These are phyloP conservation scores for Syzygium aqueum DNA, from an alignment of 345 rosid species.

Conservation along the genomic window DNA sequence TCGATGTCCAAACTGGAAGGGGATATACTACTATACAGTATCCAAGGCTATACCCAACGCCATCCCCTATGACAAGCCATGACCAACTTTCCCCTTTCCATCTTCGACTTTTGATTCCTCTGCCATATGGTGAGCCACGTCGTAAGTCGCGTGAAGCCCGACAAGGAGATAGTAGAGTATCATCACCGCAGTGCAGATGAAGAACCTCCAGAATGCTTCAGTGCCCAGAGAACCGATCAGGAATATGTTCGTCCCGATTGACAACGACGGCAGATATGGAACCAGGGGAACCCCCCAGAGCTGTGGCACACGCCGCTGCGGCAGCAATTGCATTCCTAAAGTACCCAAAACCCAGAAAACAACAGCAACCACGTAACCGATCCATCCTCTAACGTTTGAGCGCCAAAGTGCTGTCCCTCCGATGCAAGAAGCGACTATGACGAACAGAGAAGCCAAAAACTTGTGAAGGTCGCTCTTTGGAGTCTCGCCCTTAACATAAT, in stretches of 20 bases:
- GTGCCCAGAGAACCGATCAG: conserved; percentile 72
- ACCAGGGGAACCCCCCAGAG: conserved; percentile 87
- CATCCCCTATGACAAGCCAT: background rate
- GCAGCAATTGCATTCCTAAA: conserved; percentile 47
- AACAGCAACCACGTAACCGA: conserved; percentile 36
- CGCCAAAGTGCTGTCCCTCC: conserved; percentile 52
- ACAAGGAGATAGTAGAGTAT: conserved; percentile 58
- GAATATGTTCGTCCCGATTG: conserved; percentile 66
- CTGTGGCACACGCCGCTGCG: conserved; percentile 45
- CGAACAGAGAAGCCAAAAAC: conserved; percentile 31
- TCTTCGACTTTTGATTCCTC: conserved; percentile 16
- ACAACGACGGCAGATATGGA: conserved; percentile 84
- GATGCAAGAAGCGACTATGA: conserved; percentile 50
- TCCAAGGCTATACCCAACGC: background rate
- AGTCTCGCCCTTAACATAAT: conserved; percentile 53
- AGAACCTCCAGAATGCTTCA: conserved; percentile 60
- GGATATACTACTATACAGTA: background rate
- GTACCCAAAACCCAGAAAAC: conserved; percentile 60
- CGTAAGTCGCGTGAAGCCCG: conserved; percentile 89
- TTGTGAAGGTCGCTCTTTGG: conserved; percentile 34
- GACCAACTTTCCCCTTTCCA: background rate
- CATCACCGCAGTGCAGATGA: conserved; percentile 63
- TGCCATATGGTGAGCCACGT: conserved; percentile 47
- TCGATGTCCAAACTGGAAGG: background rate
- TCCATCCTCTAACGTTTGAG: conserved; percentile 35